Base-by-base conservation (phyloP, 2,329 filamentous ascomycete species). In the Aspergillus ochraceus region DNA sequence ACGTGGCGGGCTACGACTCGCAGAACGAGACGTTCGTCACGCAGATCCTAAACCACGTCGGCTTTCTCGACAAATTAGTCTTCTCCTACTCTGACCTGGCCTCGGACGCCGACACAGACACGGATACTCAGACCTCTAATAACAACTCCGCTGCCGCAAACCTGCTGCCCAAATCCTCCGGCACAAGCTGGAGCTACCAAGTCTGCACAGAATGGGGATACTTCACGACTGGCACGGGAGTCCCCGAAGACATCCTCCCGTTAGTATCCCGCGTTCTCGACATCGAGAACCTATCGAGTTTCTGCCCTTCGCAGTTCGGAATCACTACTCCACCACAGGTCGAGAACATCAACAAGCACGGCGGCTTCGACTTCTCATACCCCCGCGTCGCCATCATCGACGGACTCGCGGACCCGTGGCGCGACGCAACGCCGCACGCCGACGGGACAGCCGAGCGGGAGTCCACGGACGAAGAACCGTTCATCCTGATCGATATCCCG, bases 381-480 rank as follows among this genome's bases (percentile, higher is more conserved):
- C 84, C 88, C 1, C 88, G 91, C 1, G 83, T 96, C 0, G 92
- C 92, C 2, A 83, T 90, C 52, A 80, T 96, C 45, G 91, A 92
- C 62, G 91, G 91, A 29, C 84, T 90, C 63, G 85, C 86, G 58
- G 92, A 96, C 70, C 91, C 91, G 0, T 96, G 92, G 92, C 84
- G 88, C 19, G 85, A 86, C 0, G 90, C 89, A 0, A 90, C 88
- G 0, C 86, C 89, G 0, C 87, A 94, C 53, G 88, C 87, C 0
- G 83, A 86, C n/a, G 83, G 80, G 1, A 82, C 86, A 0, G 79
- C 81, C 0, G 76, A 80, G 30, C 80, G 90, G 20, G 74, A 79
- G 14, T 89, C 83, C 49, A 90, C 89, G 0, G 76, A 79, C 0
- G 82, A 81, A 52, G 84, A 92, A 77, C 91, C 91, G 0, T 90